Evolutionary conservation across 805 yeast species (phyloP), one percentile per base, ranked within the genome.

Genomic region (Teunomyces aglyptinius): DNA sequence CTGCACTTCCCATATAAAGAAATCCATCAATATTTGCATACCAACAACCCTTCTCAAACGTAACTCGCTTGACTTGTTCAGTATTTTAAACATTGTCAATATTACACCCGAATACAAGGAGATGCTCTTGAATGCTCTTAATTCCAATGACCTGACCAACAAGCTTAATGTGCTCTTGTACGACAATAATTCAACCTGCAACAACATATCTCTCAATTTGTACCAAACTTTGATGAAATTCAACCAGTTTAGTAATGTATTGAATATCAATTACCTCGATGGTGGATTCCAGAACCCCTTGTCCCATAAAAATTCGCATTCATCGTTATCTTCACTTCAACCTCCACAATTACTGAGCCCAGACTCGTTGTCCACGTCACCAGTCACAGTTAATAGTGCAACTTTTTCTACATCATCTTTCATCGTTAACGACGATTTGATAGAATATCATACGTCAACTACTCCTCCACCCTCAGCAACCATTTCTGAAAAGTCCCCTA

Each of bases 1-100:
- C 53, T 55, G 64, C 16, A 47, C 53, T 6, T 54, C 66, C 24
- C 65, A 69, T 44, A 46, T 75, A 12, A 50, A 47, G 11, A 49
- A 57, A 20, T 56, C 78, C 16, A 51, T 67, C 48, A 71, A 73
- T 49, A 56, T 72, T 13, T 73, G 77, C 50, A 57, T 74, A 11
- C 79, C 79, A 8, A 65, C 77, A 2, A 75, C 79, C 1, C 60
- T 75, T 20, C 52, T 75, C 27, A 73, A 73, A 49, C 52, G 79
- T 42, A 60, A 57, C 34, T 61, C 70, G 26, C 68, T 65, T 44
- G 63, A 57, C 43, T 50, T 75, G 27, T 48, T 51, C 5, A 66
- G 65, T 26, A 62, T 73, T 18, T 47, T 73, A 20, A 61, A 63
- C 29, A 57, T 71, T 6, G 60, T 64, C 49, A 62, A 57, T 34